Evolutionary conservation across 805 yeast genomes (phyloP), one percentile per base, ranked within the genome.

Genomic region (Torulaspora indica): DNA sequence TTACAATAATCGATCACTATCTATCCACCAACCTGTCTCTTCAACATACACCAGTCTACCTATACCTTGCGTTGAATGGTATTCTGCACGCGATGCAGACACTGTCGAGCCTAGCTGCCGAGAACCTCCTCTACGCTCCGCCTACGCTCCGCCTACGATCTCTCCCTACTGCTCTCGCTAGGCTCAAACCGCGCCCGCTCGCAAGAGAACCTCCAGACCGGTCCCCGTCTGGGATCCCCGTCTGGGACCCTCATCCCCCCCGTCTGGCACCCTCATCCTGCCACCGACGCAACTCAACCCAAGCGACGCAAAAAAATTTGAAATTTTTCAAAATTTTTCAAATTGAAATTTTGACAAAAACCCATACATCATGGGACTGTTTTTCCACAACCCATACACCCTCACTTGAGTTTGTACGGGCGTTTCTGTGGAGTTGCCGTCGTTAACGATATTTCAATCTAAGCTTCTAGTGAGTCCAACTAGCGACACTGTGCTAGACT

Each of bases 301-400:
- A 38, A 38, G 42, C 42, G 42, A 38, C 42, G 42, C 42, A 31
- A 22, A 38, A 38, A 31, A 15, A 13, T 28, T 13, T n/a, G 10
- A 29, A 29, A 38, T 25, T 35, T 35, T 35, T 25, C 31, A 15
- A 17, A 35, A 24, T 20, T 39, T 30, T 30, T 20, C 35, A 25
- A 24, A n/a, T 30, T 30, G 18, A 2, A 12, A 14, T 12, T 8
- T 6, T 14, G 31, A 15, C 5, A 5, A 22, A 38, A 25, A 33
- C 34, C 46, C 43, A 38, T 12, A 38, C 34, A 7, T 38, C 20
- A 10, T 38, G 28, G 12, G 40, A 38, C 40, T 38, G 35, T 12
- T 29, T 5, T 20, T 7, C 8, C 18, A 14, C 17, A 20, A 20
- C 22, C 22, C 22, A 20, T 20, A 20, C 22, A 20, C 22, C 22